phyloP scores from a whole-genome alignment of 495 filamentous ascomycete species.

The Podospora sp. region DNA sequence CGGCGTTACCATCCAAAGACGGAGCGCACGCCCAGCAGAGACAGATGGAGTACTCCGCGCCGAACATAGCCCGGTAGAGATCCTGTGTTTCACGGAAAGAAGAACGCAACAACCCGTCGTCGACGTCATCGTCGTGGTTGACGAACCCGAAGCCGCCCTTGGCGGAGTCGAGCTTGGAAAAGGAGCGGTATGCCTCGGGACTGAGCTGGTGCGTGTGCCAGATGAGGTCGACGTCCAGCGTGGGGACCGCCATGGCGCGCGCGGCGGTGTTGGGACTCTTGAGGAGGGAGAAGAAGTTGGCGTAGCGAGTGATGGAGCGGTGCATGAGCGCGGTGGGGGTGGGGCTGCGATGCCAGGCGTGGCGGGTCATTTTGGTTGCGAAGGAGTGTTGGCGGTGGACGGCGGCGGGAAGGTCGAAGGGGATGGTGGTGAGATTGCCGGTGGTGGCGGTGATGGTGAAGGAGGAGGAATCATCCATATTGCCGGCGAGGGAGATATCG shows the following conservation, averaged over 20 bases:
- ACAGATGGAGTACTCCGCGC: conserved; percentile 21
- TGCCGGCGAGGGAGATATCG: too few species aligned
- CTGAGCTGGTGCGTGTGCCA: conserved; percentile 66
- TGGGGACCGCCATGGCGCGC: conserved; percentile 54
- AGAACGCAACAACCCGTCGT: conserved; percentile 8
- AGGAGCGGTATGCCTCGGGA: conserved; percentile 58
- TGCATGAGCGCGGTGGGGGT: not conserved
- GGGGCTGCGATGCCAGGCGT: conserved; percentile 27
- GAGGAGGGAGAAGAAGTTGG: conserved; percentile 37
- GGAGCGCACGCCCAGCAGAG: conserved; percentile 29
- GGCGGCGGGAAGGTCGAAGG: conserved; percentile 45
- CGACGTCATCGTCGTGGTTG: conserved; percentile 32
- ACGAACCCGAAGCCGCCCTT: not conserved
- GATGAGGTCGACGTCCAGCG: conserved; percentile 72
- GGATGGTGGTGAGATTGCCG: not conserved
- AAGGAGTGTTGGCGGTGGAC: conserved; percentile 31
- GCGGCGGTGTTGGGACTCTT: conserved; percentile 42
- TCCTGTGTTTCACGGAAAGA: conserved; percentile 18
- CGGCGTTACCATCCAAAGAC: not conserved
- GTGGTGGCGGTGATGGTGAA: not conserved
- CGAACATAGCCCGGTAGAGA: conserved; percentile 16
- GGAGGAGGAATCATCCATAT: too few species aligned
- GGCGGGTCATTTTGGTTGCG: conserved; percentile 72
- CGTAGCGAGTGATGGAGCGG: conserved; percentile 28
- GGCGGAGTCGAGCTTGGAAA: conserved; percentile 32